phyloP scores from a whole-genome alignment of 2,329 filamentous ascomycete species.

The Phyllosticta paracitricarpa region DNA sequence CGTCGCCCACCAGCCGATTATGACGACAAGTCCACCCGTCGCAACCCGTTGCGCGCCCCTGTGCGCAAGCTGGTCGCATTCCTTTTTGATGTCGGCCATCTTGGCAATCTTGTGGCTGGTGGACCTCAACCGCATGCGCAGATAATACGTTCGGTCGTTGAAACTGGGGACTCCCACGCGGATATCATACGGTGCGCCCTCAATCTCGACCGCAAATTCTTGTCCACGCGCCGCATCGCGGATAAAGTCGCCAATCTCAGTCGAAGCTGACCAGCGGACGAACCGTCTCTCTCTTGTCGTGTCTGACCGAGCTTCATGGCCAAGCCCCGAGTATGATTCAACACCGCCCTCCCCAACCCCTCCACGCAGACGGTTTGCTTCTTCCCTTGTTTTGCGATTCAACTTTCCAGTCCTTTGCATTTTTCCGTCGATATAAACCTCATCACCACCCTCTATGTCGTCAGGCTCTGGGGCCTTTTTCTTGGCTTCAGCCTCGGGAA shows the following conservation, averaged over 20 bases:
- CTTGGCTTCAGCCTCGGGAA: slow-evolving; percentile 17
- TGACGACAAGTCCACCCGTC: slow-evolving; percentile 63
- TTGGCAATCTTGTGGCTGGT: slow-evolving; percentile 58
- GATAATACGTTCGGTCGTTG: slow-evolving; percentile 80
- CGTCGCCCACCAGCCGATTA: slow-evolving; percentile 70
- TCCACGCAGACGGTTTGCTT: slow-evolving; percentile 32
- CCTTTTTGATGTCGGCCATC: slow-evolving; percentile 64
- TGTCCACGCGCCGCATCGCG: slow-evolving; percentile 75
- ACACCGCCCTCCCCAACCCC: slow-evolving; percentile 48
- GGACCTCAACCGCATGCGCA: slow-evolving; percentile 65
- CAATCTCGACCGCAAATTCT: slow-evolving; percentile 76
- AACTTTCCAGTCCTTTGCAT: slow-evolving; percentile 35
- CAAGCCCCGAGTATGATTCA: slow-evolving; percentile 61
- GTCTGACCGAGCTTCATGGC: slow-evolving; percentile 43
- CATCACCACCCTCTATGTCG: slow-evolving; percentile 37
- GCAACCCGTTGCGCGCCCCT: slow-evolving; percentile 69
- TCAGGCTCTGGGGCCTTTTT: slow-evolving; percentile 19
- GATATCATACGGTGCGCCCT: slow-evolving; percentile 59
- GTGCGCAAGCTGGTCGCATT: slow-evolving; percentile 72
- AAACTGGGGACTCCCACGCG: slow-evolving; percentile 77
- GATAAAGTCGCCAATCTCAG: slow-evolving; percentile 90
- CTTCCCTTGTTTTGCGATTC: slow-evolving; percentile 13
- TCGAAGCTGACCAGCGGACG: slow-evolving; percentile 79
- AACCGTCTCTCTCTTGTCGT: slow-evolving; percentile 49
- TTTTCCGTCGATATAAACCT: slow-evolving; percentile 42